A percentile compares a stretch with the other conserved stretches of the same genome.
Evolutionary conservation across 1,284 basidiomycete species (phyloP).

Genomic region (Ustilago hordei): DNA sequence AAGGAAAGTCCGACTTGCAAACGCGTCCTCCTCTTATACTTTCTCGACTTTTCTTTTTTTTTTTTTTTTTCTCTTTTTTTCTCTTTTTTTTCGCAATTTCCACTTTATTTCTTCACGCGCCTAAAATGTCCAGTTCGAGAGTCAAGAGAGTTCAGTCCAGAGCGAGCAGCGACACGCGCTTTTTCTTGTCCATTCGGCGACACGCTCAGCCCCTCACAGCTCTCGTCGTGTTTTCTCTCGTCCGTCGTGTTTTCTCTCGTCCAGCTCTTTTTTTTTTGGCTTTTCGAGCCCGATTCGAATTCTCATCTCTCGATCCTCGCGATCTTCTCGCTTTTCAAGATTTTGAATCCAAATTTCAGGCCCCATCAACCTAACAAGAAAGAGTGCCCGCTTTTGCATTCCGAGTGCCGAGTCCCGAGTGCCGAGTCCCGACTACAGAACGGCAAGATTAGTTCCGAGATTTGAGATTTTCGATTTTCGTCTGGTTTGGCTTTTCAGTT

Average conservation of each 20-base stretch:
- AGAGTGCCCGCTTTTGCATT: neutral
- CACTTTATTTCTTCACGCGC: slow-evolving; percentile 14
- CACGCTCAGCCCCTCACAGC: neutral
- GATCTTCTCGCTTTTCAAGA: neutral
- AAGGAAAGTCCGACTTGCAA: slow-evolving; percentile 30
- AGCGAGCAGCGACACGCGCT: neutral
- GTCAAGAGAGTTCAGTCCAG: neutral
- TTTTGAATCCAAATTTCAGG: too few species aligned
- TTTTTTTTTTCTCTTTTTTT: neutral
- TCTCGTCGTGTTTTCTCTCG: too few species aligned
- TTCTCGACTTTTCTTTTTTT: slow-evolving; percentile 3
- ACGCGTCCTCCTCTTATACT: slow-evolving; percentile 48
- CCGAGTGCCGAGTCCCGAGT: neutral
- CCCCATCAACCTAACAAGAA: neutral
- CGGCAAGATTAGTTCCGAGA: neutral
- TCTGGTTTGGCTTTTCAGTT: neutral
- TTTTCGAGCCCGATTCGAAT: neutral
- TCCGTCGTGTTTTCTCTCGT: too few species aligned
- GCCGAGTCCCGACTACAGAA: neutral
- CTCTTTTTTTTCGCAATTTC: slow-evolving; percentile 6
- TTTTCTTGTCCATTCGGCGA: neutral
- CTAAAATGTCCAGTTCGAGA: neutral
- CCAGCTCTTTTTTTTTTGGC: too few species aligned
- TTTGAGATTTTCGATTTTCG: neutral
- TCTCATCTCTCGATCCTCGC: neutral